Base-by-base conservation (phyloP, 2,329 filamentous ascomycete species). In the Fusarium transvaalense region DNA sequence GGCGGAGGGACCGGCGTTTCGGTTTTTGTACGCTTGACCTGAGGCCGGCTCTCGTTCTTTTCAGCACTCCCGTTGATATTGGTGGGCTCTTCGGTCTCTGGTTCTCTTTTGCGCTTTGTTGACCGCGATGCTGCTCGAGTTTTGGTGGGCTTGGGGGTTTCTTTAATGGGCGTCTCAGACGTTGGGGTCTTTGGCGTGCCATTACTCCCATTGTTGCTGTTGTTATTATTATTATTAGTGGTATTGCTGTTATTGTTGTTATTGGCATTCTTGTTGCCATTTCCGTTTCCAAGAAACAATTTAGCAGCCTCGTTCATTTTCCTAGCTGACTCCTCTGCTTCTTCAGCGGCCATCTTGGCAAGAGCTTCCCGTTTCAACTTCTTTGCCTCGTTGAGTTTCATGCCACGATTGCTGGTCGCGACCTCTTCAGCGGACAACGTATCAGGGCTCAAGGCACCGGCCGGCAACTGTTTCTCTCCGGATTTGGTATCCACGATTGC, bases 351-450 rank as follows among this genome's bases (percentile, higher is more conserved):
- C 69, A 85, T 81, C 68, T 87, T 87, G 14, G 86, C 87, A 68
- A 89, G 79, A 8, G 87, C 86, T 76, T 92, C 89, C 56, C 88
- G 83, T 79, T 92, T 92, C 13, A 91, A 80, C 75, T 91, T 92
- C 78, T 92, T 93, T 4, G 92, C 89, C 71, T 92, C 91, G 74
- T 93, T 93, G 25, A 93, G 82, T 74, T 92, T 91, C 88, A 93
- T 92, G 10, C 91, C 91, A 52, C 91, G 85, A 76, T 93, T 91
- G 74, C 88, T 89, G 15, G 89, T 83, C 54, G 87, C 86, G 34
- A 88, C 84, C 67, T 92, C 89, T 34, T 91, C 88, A 15, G 82
- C 82, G 32, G 83, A 84, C 43, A 89, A 73, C 23, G 84, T 82
- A 35, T 88, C 86, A 25, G 85, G 80, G 61, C 85, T 88, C 45